Evolutionary conservation across 805 yeast genomes (phyloP), one percentile per base, ranked within the genome.

Genomic region (Pichia pseudocactophila): DNA sequence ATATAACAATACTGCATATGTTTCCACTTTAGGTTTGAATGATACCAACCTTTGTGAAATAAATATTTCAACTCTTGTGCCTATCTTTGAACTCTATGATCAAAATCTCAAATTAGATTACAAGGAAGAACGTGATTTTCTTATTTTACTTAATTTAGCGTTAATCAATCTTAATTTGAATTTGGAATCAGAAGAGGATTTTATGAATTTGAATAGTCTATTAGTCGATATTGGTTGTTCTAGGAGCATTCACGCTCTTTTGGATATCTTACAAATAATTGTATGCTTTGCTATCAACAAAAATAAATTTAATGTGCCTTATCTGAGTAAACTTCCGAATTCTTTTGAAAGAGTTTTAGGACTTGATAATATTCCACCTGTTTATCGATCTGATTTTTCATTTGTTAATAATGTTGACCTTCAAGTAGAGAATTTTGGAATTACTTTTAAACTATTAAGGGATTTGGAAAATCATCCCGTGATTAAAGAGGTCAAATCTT

Each of bases 151-250:
- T 25, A 50, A 52, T 15, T 30, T 47, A 1, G 37, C 57, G 17
- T 45, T 58, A 33, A 36, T 39, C 7, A 51, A 42, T 36, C 42
- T 58, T 3, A 49, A 53, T 22, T 45, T 45, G 25, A 51, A 46
- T 27, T 35, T 56, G 17, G 41, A 50, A 15, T 41, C 53, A 8
- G 27, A 39, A 10, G 55, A 52, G 9, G 47, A 49, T 17, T 54
- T 56, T 30, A 19, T 58, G 33, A 32, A 44, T 4, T 33, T 59
- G 4, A 50, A 54, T 31, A 36, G 49, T 15, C 34, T 52, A 26
- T 37, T 59, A 27, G 47, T 46, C 39, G 59, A 59, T 42, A 34
- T 65, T 50, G 70, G 68, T 19, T 50, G 64, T 43, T 43, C 70
- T 3, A 51, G 69, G 19, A 43, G 58, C 5, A 40, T 62, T 0